phyloP scores from a whole-genome alignment of 108 stramenopile genomes.

The Cyclotella kingstonii region DNA sequence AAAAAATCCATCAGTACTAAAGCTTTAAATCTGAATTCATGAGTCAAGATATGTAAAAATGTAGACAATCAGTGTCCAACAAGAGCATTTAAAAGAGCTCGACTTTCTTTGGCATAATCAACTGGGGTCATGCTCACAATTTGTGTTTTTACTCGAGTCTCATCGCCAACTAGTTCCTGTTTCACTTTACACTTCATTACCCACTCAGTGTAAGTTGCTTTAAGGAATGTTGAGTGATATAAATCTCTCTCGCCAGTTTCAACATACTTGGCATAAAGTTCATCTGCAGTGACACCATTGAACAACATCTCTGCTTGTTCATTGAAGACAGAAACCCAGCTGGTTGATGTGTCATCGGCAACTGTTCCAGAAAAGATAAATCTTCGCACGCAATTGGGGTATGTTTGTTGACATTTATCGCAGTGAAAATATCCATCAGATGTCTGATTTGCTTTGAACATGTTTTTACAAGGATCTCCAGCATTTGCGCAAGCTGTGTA shows the following conservation, averaged over 20 bases:
- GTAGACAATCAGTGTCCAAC: not conserved
- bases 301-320: conserved; percentile 79
- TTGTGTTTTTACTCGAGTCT: conserved; percentile 79
- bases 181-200: conserved; percentile 90
- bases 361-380: conserved; percentile 88
- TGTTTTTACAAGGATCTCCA: conserved; percentile 83
- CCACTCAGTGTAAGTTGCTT: conserved; percentile 81
- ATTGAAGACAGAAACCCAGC: conserved; percentile 93
- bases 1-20: too few relatives aligned
- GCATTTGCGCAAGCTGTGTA: conserved; percentile 92
- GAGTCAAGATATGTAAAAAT: too few relatives aligned
- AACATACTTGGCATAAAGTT: conserved; percentile 50
- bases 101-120: conserved; percentile 80
- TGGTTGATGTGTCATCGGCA: conserved; percentile 75
- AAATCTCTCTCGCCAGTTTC: conserved; percentile 46
- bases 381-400: conserved; percentile 73
- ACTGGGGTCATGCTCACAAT: conserved; percentile 73
- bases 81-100: conserved; percentile 76
- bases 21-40: too few relatives aligned
- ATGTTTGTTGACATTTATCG: conserved; percentile 78
- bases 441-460: conserved; percentile 79
- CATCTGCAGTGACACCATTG: conserved; percentile 80
- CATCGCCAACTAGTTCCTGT: conserved; percentile 90
- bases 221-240: conserved; percentile 73
- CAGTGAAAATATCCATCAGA: conserved; percentile 83